phyloP scores from a whole-genome alignment of 2,329 filamentous ascomycete species.

The Whalleya microplaca region DNA sequence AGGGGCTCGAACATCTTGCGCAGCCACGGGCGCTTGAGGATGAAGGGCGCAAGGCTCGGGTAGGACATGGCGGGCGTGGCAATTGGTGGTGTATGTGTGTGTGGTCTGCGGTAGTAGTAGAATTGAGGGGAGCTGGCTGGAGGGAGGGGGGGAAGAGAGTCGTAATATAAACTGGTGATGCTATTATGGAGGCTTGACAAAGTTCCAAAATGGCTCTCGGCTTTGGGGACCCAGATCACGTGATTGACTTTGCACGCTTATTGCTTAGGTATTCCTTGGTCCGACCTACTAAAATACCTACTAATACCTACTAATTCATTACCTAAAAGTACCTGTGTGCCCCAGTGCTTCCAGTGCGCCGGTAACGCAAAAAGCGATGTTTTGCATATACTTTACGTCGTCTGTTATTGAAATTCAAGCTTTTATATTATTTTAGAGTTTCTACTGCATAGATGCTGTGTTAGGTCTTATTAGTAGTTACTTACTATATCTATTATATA shows the following conservation, averaged over 20 bases:
- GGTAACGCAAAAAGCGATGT: not conserved
- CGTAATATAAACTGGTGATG: constrained; percentile 10
- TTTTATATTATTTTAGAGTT: not conserved
- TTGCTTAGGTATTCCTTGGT: constrained; percentile 6
- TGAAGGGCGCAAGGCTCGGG: constrained; percentile 73
- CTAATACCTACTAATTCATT: not conserved
- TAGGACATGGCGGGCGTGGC: constrained; percentile 56
- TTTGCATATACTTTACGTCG: not conserved
- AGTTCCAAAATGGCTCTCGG: constrained; percentile 29
- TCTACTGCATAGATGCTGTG: too few species aligned
- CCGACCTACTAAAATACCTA: not conserved
- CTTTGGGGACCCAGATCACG: not conserved
- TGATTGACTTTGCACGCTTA: constrained; percentile 11
- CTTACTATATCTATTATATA: too few species aligned
- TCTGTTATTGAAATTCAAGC: not conserved
- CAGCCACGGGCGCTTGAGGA: constrained; percentile 87
- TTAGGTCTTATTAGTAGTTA: too few species aligned
- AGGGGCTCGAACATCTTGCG: constrained; percentile 77
- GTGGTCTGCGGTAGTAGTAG: constrained; percentile 6
- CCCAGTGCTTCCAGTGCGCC: not conserved
- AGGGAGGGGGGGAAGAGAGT: constrained; percentile 19
- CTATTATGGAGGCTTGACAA: constrained; percentile 9
- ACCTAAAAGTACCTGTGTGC: not conserved
- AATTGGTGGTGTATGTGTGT: constrained; percentile 20
- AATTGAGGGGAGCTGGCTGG: not conserved